These are phyloP conservation scores for Naganishia friedmannii DNA, from an alignment of 768 basidiomycete species.

Conservation along the genomic window DNA sequence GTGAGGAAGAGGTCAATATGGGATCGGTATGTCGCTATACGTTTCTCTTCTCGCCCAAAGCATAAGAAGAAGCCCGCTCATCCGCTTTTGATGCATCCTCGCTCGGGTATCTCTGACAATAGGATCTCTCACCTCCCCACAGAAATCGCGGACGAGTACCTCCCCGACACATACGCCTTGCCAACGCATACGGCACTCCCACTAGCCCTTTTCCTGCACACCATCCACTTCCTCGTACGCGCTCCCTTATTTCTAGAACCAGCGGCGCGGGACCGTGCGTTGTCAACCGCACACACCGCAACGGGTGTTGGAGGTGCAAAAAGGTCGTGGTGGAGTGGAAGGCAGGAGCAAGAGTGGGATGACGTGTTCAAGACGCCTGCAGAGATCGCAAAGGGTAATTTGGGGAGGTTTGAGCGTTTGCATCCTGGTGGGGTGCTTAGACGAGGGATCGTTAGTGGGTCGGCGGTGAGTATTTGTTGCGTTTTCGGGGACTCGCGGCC, in stretches of 20 bases:
- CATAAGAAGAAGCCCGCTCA: too few species aligned
- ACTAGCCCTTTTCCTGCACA: constrained; percentile 27
- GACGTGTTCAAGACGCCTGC: constrained; percentile 24
- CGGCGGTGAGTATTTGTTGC: constrained; percentile 6
- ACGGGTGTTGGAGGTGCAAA: not conserved
- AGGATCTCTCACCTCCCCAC: constrained; percentile 4
- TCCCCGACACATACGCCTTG: constrained; percentile 17
- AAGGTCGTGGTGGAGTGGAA: not conserved
- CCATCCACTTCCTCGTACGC: constrained; percentile 27
- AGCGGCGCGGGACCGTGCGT: not conserved
- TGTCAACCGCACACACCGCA: not conserved
- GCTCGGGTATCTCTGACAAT: not conserved
- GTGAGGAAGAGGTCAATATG: constrained; percentile 26
- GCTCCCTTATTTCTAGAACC: constrained; percentile 26
- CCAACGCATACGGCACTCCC: constrained; percentile 21
- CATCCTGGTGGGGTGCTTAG: not conserved
- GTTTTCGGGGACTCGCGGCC: not conserved
- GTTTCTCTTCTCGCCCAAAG: too few species aligned
- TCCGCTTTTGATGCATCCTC: too few species aligned
- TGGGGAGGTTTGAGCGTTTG: constrained; percentile 22
- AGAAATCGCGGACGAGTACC: constrained; percentile 4
- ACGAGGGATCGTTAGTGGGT: constrained; percentile 9
- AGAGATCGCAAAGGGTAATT: constrained; percentile 18
- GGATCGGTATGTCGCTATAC: constrained; percentile 26
- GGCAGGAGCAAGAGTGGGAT: constrained; percentile 14